A percentile compares a stretch with the other conserved stretches of the same genome.
Conservation (phyloP, 2,329 filamentous ascomycete genomes). For the Fusarium musae region DNA sequence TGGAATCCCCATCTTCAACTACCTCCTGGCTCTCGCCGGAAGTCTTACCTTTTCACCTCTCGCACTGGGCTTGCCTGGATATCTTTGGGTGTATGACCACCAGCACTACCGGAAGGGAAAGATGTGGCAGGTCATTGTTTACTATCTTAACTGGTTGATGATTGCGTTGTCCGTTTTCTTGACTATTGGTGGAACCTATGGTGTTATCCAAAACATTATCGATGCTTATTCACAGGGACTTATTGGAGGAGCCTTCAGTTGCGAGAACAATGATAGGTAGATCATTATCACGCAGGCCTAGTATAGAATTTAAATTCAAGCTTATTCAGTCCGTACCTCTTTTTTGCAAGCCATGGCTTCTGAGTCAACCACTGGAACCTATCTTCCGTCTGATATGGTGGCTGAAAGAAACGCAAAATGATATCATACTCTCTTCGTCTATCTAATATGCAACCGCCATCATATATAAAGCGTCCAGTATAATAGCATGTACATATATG, state of each 20-base stretch:
- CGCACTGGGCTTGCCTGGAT: slow-evolving; percentile 43
- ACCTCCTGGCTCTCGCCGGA: slow-evolving; percentile 48
- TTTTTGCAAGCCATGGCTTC: fast-evolving
- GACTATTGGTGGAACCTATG: slow-evolving; percentile 20
- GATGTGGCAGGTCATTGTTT: slow-evolving; percentile 3
- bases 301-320: neutral
- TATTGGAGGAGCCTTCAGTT: slow-evolving; percentile 21
- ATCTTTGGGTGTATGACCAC: slow-evolving; percentile 40
- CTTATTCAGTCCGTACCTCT: too few species aligned
- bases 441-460: neutral
- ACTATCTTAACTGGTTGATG: slow-evolving; percentile 23
- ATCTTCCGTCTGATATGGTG: neutral
- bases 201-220: slow-evolving; percentile 21
- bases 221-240: slow-evolving; percentile 14
- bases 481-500: neutral
- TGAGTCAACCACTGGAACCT: fast-evolving
- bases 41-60: slow-evolving; percentile 47
- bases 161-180: slow-evolving; percentile 10
- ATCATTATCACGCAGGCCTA: fast-evolving
- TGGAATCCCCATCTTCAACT: slow-evolving; percentile 46
- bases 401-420: neutral
- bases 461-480: fast-evolving
- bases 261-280: slow-evolving; percentile 18
- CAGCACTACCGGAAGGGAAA: slow-evolving; percentile 17
- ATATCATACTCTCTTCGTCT: neutral